A percentile compares a stretch with the other conserved stretches of the same genome.
phyloP scores from a whole-genome alignment of 805 yeast species.

The Sporopachydermia lactativora region DNA sequence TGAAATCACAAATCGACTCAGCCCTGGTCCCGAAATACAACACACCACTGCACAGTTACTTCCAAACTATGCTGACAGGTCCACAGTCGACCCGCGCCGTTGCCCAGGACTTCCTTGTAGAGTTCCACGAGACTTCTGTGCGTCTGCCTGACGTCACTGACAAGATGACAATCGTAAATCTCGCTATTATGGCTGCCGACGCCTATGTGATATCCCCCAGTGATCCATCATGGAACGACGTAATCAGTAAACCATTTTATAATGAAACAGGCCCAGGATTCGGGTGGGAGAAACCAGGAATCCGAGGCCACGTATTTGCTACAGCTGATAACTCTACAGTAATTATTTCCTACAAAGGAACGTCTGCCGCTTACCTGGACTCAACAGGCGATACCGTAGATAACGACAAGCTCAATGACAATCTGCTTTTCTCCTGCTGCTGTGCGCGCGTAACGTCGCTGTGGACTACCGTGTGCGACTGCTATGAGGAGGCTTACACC shows the following conservation, averaged over 20 bases:
- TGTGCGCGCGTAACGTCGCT: constrained; percentile 84
- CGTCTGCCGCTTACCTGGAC: constrained; percentile 62
- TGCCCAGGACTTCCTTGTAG: background rate
- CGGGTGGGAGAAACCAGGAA: constrained; percentile 81
- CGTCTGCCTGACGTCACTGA: constrained; percentile 66
- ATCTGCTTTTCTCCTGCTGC: constrained; percentile 83
- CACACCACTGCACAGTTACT: background rate
- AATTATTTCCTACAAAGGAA: constrained; percentile 79
- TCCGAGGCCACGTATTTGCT: constrained; percentile 82
- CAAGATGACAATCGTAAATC: constrained; percentile 50
- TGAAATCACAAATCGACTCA: background rate
- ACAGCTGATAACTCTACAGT: constrained; percentile 40
- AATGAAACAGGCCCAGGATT: constrained; percentile 39
- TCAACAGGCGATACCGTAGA: constrained; percentile 53
- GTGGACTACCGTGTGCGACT: constrained; percentile 95
- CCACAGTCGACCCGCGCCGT: constrained; percentile 11
- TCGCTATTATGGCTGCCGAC: constrained; percentile 80
- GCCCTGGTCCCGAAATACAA: background rate
- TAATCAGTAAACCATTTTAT: constrained; percentile 41
- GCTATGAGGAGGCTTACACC: constrained; percentile 65
- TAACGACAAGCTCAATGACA: constrained; percentile 78
- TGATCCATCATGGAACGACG: constrained; percentile 80
- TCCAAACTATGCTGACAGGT: background rate
- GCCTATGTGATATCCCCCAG: constrained; percentile 75
- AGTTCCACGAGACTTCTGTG: constrained; percentile 18